phyloP scores from a whole-genome alignment of 2,329 filamentous ascomycete genomes.

The Pseudogymnoascus sp. region DNA sequence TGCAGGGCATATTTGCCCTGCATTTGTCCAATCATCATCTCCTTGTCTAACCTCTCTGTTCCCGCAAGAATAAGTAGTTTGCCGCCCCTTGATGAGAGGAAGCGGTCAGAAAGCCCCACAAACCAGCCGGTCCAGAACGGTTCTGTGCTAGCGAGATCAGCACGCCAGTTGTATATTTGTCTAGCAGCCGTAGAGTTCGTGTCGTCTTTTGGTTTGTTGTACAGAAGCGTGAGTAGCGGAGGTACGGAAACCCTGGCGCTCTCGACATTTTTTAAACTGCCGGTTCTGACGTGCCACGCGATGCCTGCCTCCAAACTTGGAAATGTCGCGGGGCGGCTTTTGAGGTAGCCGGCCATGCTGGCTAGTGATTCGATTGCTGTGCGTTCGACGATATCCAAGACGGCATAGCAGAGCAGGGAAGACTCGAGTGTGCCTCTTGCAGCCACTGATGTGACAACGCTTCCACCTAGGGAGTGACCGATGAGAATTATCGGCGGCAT shows the following conservation, averaged over 20 bases:
- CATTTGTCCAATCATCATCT: slow-evolving; percentile 94
- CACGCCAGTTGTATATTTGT: slow-evolving; percentile 71
- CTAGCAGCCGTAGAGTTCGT: slow-evolving; percentile 22
- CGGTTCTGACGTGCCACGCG: slow-evolving; percentile 86
- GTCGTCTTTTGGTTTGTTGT: slow-evolving; percentile 31
- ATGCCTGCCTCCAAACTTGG: slow-evolving; percentile 70
- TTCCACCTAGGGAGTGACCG: slow-evolving; percentile 87
- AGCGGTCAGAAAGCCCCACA: slow-evolving; percentile 76
- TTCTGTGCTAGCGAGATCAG: slow-evolving; percentile 73
- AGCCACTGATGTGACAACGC: slow-evolving; percentile 79
- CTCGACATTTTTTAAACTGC: slow-evolving; percentile 73
- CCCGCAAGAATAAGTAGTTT: slow-evolving; percentile 81
- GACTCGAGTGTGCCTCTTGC: slow-evolving; percentile 55
- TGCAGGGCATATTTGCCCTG: slow-evolving; percentile 96
- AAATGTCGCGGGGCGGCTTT: slow-evolving; percentile 71
- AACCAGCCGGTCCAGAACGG: slow-evolving; percentile 96
- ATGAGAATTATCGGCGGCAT: slow-evolving; percentile 73
- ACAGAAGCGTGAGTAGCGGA: slow-evolving; percentile 46
- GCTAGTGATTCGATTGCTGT: slow-evolving; percentile 90
- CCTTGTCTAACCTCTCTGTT: slow-evolving; percentile 82
- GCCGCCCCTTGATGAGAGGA: slow-evolving; percentile 69
- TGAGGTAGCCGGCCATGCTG: slow-evolving; percentile 88
- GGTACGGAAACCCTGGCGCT: slow-evolving; percentile 88
- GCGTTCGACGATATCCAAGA: slow-evolving; percentile 92
- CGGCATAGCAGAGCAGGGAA: slow-evolving; percentile 72